These are phyloP conservation scores for Geotrichum carabidarum DNA, from an alignment of 1,139 yeast genomes.

Conservation along the genomic window DNA sequence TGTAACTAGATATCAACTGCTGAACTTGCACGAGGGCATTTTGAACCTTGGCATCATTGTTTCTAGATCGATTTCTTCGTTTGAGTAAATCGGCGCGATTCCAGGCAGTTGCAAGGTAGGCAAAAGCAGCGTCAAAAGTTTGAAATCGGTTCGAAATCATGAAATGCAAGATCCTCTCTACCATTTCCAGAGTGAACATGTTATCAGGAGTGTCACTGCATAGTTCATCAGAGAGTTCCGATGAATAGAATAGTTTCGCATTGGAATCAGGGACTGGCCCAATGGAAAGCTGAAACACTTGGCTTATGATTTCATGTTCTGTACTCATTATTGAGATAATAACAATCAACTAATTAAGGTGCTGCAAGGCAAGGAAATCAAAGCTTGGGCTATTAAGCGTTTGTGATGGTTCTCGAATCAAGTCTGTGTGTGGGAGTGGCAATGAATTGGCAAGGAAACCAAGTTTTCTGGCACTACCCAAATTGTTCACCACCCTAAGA, in stretches of 20 bases:
- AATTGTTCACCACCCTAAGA: neutral
- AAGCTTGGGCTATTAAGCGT: no score
- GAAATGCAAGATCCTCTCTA: neutral
- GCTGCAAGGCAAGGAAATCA: no score
- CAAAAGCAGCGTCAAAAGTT: neutral
- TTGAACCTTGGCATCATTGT: neutral
- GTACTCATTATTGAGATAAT: neutral
- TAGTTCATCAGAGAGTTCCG: conserved; percentile 21
- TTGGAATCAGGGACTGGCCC: conserved; percentile 18
- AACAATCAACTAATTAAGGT: no score
- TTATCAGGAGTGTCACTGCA: conserved; percentile 18
- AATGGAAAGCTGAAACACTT: conserved; percentile 25
- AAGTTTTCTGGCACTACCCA: neutral
- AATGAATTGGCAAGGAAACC: neutral
- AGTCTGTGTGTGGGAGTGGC: neutral
- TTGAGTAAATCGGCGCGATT: conserved; percentile 8
- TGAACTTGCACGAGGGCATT: conserved; percentile 1
- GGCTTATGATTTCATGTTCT: conserved; percentile 21
- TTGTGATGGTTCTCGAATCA: no score
- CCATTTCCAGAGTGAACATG: neutral
- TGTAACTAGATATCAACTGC: conserved; percentile 1
- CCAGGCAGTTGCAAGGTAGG: conserved; percentile 3
- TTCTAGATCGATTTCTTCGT: neutral
- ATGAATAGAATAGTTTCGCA: conserved; percentile 11
- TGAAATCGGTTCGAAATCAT: neutral